These are phyloP conservation scores for Suillus placidus DNA, from an alignment of 768 basidiomycete genomes.

Conservation along the genomic window DNA sequence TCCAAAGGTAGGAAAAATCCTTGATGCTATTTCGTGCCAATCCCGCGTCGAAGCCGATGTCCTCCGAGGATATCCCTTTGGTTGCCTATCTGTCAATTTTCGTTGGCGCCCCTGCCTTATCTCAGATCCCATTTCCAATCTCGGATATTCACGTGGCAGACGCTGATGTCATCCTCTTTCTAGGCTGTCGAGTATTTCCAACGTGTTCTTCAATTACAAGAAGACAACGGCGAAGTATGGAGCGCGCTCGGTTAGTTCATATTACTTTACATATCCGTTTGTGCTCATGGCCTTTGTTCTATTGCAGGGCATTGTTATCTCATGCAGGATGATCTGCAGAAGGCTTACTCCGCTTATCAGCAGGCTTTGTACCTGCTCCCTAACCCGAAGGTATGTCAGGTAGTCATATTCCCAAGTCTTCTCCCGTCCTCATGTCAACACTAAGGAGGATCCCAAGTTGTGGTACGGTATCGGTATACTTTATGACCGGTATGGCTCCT, in stretches of 20 bases:
- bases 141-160: conserved; percentile 31
- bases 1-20: conserved; percentile 66
- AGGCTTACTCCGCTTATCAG: conserved; percentile 98
- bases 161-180: conserved; percentile 34
- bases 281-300: conserved; percentile 17
- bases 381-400: conserved; percentile 80
- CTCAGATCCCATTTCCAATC: conserved; percentile 22
- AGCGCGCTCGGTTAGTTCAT: conserved; percentile 77
- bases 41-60: conserved; percentile 30
- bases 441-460: conserved; percentile 90
- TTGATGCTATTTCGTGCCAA: conserved; percentile 24
- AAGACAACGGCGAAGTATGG: conserved; percentile 99
- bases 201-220: conserved; percentile 84
- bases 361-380: conserved; percentile 95
- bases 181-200: conserved; percentile 98
- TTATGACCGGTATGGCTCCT: conserved; percentile 96
- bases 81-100: conserved; percentile 14
- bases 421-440: conserved; percentile 15
- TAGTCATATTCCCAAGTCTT: conserved; percentile 1
- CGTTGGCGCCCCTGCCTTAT: conserved; percentile 13
- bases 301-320: conserved; percentile 89
- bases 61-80: conserved; percentile 34
- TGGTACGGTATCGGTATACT: conserved; percentile 99
- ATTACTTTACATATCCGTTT: conserved; percentile 21
- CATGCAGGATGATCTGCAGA: conserved; percentile 99